phyloP scores from a whole-genome alignment of 495 filamentous ascomycete species.

The Pseudoneurospora amorphoporcata region DNA sequence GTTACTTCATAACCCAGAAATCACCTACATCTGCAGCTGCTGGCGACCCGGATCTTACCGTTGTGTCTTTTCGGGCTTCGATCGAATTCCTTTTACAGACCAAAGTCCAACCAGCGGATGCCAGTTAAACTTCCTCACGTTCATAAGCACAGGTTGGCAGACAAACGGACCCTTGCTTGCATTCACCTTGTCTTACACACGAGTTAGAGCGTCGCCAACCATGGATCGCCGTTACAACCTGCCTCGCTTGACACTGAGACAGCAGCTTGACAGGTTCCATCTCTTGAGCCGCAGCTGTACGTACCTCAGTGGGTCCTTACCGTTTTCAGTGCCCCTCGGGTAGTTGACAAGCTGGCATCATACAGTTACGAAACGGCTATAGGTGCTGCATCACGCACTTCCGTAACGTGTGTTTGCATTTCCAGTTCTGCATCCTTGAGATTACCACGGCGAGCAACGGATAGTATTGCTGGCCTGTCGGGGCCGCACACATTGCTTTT shows the following conservation, averaged over 20 bases:
- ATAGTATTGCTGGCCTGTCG: background rate
- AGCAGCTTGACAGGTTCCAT: background rate
- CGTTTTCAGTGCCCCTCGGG: background rate
- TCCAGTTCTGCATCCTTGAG: background rate
- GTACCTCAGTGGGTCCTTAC: background rate
- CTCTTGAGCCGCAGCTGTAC: background rate
- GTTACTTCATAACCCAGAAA: background rate
- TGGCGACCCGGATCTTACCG: background rate
- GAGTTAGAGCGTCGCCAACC: background rate
- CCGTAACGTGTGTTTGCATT: background rate
- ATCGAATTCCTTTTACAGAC: background rate
- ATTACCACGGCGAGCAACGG: background rate
- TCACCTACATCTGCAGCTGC: background rate
- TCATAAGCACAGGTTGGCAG: background rate
- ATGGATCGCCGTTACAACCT: background rate
- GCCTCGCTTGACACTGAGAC: background rate
- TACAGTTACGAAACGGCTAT: background rate
- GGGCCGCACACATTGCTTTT: background rate
- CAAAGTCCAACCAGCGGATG: background rate
- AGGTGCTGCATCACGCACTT: background rate
- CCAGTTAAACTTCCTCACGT: background rate
- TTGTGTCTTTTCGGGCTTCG: background rate
- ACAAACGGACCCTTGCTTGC: background rate
- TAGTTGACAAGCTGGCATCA: background rate
- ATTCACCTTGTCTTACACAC: background rate